Evolutionary conservation across 257 asterid genomes (phyloP), one percentile per base, ranked within the genome.

Genomic region (Scutellaria baicalensis): DNA sequence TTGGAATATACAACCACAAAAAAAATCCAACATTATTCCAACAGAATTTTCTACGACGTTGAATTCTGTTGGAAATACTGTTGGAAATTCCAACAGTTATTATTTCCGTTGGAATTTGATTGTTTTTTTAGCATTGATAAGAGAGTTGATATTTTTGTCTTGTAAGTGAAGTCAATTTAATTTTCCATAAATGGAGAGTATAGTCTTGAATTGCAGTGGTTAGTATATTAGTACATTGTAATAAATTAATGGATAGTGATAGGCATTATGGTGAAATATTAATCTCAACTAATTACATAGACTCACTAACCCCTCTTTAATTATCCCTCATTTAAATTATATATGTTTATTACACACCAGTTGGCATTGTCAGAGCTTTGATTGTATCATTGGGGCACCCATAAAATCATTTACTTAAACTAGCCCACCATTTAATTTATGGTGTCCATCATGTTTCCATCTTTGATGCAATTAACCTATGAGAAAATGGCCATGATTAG

Each of bases 331-430:
- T 18, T 54, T 18, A n/a, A n/a, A n/a, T n/a, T n/a, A n/a, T n/a
- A n/a, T n/a, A n/a, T n/a, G n/a, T n/a, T n/a, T 56, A 9, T 57
- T 27, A 43, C 18, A 48, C 36, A 44, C 47, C 54, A 48, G 69
- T 70, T 59, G 75, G 61, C 70, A 61, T 60, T 71, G 48, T 48
- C 45, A 71, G 44, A 31, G 39, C 59, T 45, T 48, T 33, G 39
- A 58, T 60, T 69, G 67, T 57, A 69, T 69, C 67, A 70, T 59
- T 70, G 56, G 58, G 70, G 8, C 47, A 40, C 47, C 23, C n/a
- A 62, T 13, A 59, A 59, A 59, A 27, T 51, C 36, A 35, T 33
- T 9, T n/a, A 48, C 10, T 47, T 23, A 8, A 27, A 14, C 59
- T 65, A 65, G 17, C n/a, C 49, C 5, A 35, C 60, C 52, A 62